phyloP scores from a whole-genome alignment of 768 basidiomycete genomes.

The Collybia sordida region DNA sequence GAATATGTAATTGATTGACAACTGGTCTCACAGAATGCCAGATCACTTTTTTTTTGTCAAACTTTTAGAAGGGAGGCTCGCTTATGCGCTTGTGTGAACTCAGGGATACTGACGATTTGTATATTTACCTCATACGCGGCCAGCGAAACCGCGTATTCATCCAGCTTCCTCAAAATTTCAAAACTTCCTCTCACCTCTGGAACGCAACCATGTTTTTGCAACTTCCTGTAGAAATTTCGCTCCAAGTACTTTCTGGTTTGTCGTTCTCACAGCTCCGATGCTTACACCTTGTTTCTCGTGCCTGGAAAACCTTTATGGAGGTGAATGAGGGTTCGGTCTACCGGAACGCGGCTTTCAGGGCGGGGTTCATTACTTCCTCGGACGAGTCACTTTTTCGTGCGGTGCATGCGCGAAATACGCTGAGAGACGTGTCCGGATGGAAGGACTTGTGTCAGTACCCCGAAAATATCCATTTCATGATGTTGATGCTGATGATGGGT shows the following conservation, averaged over 20 bases:
- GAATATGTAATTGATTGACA: no score
- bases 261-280: background rate
- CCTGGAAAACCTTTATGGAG: background rate
- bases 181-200: background rate
- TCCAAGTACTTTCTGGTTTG: background rate
- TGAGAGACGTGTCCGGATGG: background rate
- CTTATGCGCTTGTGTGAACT: no score
- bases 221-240: background rate
- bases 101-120: no score
- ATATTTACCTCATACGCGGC: no score
- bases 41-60: no score
- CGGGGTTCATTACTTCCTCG: background rate
- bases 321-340: conserved; percentile 1
- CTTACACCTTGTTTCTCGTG: background rate
- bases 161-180: no score
- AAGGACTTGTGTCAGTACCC: background rate
- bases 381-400: background rate
- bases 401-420: background rate
- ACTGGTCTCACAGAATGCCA: no score
- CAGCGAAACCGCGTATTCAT: no score
- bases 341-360: background rate
- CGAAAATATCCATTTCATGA: no score
- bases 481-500: no score
- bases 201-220: background rate
- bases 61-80: no score